Conservation (phyloP, 2,329 filamentous ascomycete genomes). For the Colletotrichum cereale region DNA sequence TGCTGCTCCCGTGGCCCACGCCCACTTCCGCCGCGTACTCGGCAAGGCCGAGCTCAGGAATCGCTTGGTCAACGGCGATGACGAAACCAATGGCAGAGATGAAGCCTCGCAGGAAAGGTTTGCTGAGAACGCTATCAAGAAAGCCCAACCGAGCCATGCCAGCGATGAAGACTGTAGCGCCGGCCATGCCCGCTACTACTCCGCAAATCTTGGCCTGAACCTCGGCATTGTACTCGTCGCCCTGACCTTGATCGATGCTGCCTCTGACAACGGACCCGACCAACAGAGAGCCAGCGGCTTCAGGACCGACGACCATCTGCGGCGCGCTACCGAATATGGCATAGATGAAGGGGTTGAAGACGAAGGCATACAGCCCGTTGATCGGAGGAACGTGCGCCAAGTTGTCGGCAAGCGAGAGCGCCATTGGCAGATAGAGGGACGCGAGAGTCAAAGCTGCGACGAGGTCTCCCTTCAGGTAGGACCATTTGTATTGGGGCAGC, state of each 20-base stretch:
- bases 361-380: constrained; percentile 93
- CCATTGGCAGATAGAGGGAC: constrained; percentile 99
- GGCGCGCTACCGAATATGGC: constrained; percentile 92
- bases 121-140: constrained; percentile 91
- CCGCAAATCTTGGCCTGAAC: constrained; percentile 88
- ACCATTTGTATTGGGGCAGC: constrained; percentile 87
- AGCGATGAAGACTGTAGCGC: constrained; percentile 87
- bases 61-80: constrained; percentile 93
- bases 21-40: constrained; percentile 71
- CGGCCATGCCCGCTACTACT: constrained; percentile 88
- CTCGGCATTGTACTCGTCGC: constrained; percentile 73
- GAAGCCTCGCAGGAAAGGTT: constrained; percentile 93
- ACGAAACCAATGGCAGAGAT: constrained; percentile 98
- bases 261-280: constrained; percentile 88
- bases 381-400: constrained; percentile 93
- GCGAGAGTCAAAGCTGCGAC: constrained; percentile 93
- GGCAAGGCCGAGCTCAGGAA: constrained; percentile 87
- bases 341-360: constrained; percentile 92
- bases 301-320: constrained; percentile 93
- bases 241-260: constrained; percentile 77
- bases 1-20: constrained; percentile 86
- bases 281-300: constrained; percentile 91
- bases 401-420: constrained; percentile 91
- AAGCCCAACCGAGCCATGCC: constrained; percentile 90
- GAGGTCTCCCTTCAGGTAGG: constrained; percentile 87